Evolutionary conservation across 2,329 filamentous ascomycete genomes (phyloP), one percentile per base, ranked within the genome.

Genomic region (Xylariaceae sp.): DNA sequence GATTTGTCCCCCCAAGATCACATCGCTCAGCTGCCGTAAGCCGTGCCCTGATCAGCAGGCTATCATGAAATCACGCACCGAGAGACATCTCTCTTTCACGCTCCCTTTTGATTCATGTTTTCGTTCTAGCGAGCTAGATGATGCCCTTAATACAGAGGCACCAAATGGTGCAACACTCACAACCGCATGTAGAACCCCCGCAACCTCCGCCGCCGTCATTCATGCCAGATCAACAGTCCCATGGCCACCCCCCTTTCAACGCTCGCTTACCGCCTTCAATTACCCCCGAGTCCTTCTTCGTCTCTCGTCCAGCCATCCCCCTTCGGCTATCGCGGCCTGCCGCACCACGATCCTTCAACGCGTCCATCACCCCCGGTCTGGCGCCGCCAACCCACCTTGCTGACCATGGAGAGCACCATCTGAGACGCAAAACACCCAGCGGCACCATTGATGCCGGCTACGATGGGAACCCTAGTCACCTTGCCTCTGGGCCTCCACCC

Each of bases 361-460:
- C 76, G 71, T 44, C 73, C 65, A 55, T 72, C 69, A 15, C 65
- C 68, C 23, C 70, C 51, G 69, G 64, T 23, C 62, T 66, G 49
- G 57, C 67, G 15, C 23, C 23, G 23, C 64, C 62, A 58, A 69
- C 64, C 63, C 66, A 60, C 62, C 59, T 61, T 61, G 61, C 63
- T 55, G 74, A 77, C 3, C 73, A 74, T 57, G 72, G 74, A 56
- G 91, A 96, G 73, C 87, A 96, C 73, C 89, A 90, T 67, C 79
- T 97, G 58, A 86, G 93, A 65, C 85, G 93, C 65, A 97, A 97
- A 74, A 97, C 93, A 7, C 94, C 93, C 3, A 93, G 88, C 69
- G 94, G 93, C n/a, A 96, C 92, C 44, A 82, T 97, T 62, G 88
- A 93, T 65, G 91, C 90, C 56, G 92, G 91, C 9, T 97, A 96